Conservation (phyloP, 371 early-diverging fungal genomes). For the Mucor indicus region DNA sequence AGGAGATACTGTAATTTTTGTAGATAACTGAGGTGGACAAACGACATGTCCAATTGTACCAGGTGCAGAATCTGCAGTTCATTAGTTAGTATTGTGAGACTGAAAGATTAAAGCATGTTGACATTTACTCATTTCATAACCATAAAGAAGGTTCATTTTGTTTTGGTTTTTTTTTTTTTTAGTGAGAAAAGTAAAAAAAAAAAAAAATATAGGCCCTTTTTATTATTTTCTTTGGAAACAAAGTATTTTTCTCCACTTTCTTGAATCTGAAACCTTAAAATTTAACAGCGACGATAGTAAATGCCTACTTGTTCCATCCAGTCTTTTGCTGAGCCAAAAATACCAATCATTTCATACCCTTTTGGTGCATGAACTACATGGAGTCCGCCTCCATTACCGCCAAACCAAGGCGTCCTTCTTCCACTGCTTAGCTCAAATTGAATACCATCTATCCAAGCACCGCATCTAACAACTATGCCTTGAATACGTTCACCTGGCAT, state of each 20-base stretch:
- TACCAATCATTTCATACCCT: slow-evolving; percentile 49
- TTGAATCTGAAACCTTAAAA: slow-evolving; percentile 1
- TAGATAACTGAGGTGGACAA: slow-evolving; percentile 35
- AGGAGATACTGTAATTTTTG: slow-evolving; percentile 39
- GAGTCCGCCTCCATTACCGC: slow-evolving; percentile 50
- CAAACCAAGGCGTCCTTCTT: slow-evolving; percentile 51
- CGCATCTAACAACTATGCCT: slow-evolving; percentile 42
- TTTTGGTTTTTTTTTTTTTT: neutral
- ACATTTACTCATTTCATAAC: slow-evolving; percentile 39
- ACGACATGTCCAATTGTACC: slow-evolving; percentile 34
- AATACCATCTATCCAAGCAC: slow-evolving; percentile 64
- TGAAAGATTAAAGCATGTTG: too few relatives aligned
- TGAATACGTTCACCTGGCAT: slow-evolving; percentile 40
- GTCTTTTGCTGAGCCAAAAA: slow-evolving; percentile 43
- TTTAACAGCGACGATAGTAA: slow-evolving; percentile 7
- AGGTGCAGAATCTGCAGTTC: slow-evolving; percentile 13
- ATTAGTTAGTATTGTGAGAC: too few relatives aligned
- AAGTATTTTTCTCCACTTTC: slow-evolving; percentile 6
- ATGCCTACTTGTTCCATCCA: slow-evolving; percentile 57
- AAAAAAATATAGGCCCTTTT: too few relatives aligned
- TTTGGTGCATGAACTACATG: slow-evolving; percentile 39
- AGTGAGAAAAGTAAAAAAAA: neutral
- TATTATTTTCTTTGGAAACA: neutral
- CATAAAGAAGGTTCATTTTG: slow-evolving; percentile 33
- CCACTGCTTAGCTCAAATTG: slow-evolving; percentile 52